phyloP scores from a whole-genome alignment of 148 eudicot species.

The Polygonum aviculare region DNA sequence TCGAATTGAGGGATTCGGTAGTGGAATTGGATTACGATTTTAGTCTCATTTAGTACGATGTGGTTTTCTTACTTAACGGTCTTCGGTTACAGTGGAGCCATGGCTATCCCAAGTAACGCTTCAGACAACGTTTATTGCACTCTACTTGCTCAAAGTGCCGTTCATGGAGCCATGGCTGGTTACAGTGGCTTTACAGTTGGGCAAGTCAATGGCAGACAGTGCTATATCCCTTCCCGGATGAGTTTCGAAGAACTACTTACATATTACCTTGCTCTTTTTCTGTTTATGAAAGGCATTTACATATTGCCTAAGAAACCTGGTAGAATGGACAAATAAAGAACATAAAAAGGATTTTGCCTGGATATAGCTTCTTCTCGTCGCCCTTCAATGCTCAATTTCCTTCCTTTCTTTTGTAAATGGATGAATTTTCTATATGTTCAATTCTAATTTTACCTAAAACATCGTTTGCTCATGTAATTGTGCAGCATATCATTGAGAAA shows the following conservation, averaged over 20 bases:
- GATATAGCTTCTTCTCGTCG: neutral
- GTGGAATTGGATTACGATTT: no score
- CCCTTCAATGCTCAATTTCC: neutral
- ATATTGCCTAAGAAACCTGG: neutral
- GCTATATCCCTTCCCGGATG: conserved; percentile 7
- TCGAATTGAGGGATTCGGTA: no score
- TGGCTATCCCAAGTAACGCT: conserved; percentile 13
- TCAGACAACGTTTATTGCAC: conserved; percentile 13
- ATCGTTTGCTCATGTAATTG: neutral
- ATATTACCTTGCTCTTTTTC: neutral
- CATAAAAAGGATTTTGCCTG: neutral
- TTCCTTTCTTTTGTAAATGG: neutral
- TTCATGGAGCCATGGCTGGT: conserved; percentile 15
- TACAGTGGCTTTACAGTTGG: conserved; percentile 13
- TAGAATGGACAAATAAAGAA: no score
- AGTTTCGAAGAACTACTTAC: no score
- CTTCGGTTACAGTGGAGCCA: no score
- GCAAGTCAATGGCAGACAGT: conserved; percentile 7
- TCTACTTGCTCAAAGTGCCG: conserved; percentile 10
- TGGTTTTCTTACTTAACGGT: no score
- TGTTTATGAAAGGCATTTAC: neutral
- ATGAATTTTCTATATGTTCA: no score
- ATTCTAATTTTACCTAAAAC: neutral
- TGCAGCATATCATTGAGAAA: conserved; percentile 10
- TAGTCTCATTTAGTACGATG: no score